A percentile compares a stretch with the other conserved stretches of the same genome.
These are phyloP conservation scores for Botrytis byssoidea DNA, from an alignment of 2,329 filamentous ascomycete species.

Conservation along the genomic window DNA sequence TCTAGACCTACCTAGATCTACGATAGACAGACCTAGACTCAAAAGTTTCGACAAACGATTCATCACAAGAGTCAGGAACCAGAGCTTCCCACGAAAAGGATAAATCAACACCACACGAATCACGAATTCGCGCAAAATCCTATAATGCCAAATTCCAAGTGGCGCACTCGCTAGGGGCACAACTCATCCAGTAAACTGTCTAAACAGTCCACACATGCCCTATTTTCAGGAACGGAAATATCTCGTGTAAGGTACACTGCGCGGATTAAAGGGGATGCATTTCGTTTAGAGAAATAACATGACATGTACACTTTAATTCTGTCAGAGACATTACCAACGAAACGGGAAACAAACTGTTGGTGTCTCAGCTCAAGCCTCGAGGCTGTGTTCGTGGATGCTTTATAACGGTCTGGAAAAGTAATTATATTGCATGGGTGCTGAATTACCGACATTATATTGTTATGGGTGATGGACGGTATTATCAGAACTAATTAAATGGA, in stretches of 20 bases:
- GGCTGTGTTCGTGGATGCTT: background rate
- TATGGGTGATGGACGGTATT: background rate
- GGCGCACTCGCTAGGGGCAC: background rate
- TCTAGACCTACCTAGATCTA: background rate
- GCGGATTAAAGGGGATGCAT: background rate
- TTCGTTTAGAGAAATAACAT: background rate
- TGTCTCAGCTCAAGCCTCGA: background rate
- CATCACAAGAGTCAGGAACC: background rate
- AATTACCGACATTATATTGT: background rate
- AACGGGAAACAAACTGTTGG: background rate
- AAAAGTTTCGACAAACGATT: background rate
- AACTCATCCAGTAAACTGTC: background rate
- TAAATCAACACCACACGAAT: background rate
- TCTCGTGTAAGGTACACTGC: background rate
- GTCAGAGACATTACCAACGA: background rate
- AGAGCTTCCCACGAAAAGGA: background rate
- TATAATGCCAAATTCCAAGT: background rate
- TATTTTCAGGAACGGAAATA: background rate
- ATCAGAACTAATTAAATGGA: background rate
- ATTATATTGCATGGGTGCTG: background rate
- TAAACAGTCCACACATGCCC: background rate
- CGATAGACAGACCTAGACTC: background rate
- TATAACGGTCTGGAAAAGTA: background rate
- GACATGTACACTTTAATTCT: background rate
- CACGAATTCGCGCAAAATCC: background rate